Conservation (phyloP, 2,329 filamentous ascomycete species). For the Colletotrichum phormii region DNA sequence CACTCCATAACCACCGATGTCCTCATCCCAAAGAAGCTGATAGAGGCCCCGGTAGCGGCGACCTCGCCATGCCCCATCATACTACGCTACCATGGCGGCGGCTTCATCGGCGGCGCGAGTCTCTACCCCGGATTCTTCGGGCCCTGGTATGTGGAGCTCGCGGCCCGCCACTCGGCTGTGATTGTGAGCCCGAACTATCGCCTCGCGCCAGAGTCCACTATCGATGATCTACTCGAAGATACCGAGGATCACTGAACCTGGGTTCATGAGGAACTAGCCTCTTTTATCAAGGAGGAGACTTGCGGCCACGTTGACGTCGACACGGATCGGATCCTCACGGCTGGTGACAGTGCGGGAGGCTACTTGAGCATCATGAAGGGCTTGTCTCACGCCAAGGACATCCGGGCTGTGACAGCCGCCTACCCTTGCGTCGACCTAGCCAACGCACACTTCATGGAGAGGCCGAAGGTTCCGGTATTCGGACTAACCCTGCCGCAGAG, state of each 20-base stretch:
- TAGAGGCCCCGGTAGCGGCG: constrained; percentile 33
- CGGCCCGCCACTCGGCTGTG: constrained; percentile 40
- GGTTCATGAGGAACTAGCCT: constrained; percentile 30
- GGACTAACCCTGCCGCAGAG: background rate
- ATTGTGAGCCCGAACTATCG: constrained; percentile 43
- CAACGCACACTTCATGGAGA: constrained; percentile 2
- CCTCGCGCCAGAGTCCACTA: constrained; percentile 40
- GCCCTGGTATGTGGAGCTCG: constrained; percentile 39
- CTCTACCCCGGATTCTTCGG: constrained; percentile 42
- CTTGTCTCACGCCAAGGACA: constrained; percentile 39
- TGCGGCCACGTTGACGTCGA: constrained; percentile 35
- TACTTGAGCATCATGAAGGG: constrained; percentile 40
- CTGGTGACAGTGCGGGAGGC: constrained; percentile 40
- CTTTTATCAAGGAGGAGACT: constrained; percentile 37
- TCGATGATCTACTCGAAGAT: constrained; percentile 42
- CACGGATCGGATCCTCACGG: background rate
- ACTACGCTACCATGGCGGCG: constrained; percentile 43
- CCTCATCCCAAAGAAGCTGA: constrained; percentile 42
- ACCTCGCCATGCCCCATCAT: background rate
- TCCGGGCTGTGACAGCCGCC: constrained; percentile 33
- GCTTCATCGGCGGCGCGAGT: constrained; percentile 39
- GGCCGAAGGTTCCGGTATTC: background rate
- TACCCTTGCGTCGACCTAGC: constrained; percentile 41
- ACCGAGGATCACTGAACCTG: constrained; percentile 44
- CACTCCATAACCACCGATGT: constrained; percentile 35